These are phyloP conservation scores for Candida pseudofarinosa DNA, from an alignment of 805 yeast genomes.

Conservation along the genomic window DNA sequence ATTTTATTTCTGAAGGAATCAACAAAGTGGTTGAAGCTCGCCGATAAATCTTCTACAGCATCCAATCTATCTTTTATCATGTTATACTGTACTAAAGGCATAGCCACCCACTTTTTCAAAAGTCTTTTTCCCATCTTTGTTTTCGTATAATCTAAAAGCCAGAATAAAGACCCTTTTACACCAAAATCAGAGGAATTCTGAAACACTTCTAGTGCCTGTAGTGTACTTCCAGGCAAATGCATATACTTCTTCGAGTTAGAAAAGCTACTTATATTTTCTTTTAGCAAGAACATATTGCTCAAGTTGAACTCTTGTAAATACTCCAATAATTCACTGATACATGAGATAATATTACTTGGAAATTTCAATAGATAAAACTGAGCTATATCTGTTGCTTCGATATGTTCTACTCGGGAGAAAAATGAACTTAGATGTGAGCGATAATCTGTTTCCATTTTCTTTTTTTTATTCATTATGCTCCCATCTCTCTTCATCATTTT, in stretches of 20 bases:
- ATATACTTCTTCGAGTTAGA: slow-evolving; percentile 44
- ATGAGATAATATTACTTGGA: slow-evolving; percentile 20
- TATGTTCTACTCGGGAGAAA: slow-evolving; percentile 19
- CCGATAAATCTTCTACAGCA: slow-evolving; percentile 42
- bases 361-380: slow-evolving; percentile 23
- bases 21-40: slow-evolving; percentile 27
- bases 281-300: slow-evolving; percentile 49
- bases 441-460: slow-evolving; percentile 4
- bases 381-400: slow-evolving; percentile 11
- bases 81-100: slow-evolving; percentile 58
- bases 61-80: slow-evolving; percentile 58
- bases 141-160: slow-evolving; percentile 77
- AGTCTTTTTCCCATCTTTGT: slow-evolving; percentile 73
- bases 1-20: slow-evolving; percentile 27
- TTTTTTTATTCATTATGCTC: slow-evolving; percentile 5
- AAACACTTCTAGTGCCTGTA: slow-evolving; percentile 73
- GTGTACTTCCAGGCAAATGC: slow-evolving; percentile 59
- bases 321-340: slow-evolving; percentile 43
- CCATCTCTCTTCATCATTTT: slow-evolving; percentile 15
- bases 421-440: slow-evolving; percentile 19
- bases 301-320: slow-evolving; percentile 65
- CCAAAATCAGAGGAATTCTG: slow-evolving; percentile 53
- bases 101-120: slow-evolving; percentile 66
- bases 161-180: slow-evolving; percentile 65
- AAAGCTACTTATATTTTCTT: slow-evolving; percentile 52